Evolutionary conservation across 768 basidiomycete species (phyloP).

Genomic region (Chlorophyllum brunneum): DNA sequence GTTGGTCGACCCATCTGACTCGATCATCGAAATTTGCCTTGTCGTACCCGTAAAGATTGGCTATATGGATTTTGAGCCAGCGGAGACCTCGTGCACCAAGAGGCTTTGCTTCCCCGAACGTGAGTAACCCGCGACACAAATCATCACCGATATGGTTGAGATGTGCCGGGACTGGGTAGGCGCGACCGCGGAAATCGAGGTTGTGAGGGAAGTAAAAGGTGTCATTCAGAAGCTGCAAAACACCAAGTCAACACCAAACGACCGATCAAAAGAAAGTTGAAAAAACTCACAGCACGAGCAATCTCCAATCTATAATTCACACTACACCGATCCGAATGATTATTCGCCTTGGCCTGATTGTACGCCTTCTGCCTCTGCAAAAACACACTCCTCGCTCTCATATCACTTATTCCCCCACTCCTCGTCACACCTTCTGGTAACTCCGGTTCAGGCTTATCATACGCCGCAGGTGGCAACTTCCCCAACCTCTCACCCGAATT

Average conservation of each 20-base stretch:
- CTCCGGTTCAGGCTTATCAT: slow-evolving; percentile 61
- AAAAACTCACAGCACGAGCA: slow-evolving; percentile 72
- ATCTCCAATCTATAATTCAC: slow-evolving; percentile 98
- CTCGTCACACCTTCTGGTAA: slow-evolving; percentile 38
- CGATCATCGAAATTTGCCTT: slow-evolving; percentile 94
- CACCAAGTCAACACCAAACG: not conserved
- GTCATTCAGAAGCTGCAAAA: slow-evolving; percentile 74
- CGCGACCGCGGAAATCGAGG: slow-evolving; percentile 94
- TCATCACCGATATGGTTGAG: slow-evolving; percentile 96
- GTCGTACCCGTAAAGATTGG: slow-evolving; percentile 91
- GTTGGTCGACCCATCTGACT: slow-evolving; percentile 70
- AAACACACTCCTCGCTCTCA: slow-evolving; percentile 50
- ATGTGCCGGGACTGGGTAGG: slow-evolving; percentile 95
- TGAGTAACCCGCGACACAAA: slow-evolving; percentile 80
- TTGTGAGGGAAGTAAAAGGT: slow-evolving; percentile 93
- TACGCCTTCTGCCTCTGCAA: slow-evolving; percentile 51
- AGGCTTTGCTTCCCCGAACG: slow-evolving; percentile 75
- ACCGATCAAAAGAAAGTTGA: not conserved
- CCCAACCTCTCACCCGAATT: slow-evolving; percentile 79
- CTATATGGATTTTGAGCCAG: slow-evolving; percentile 94
- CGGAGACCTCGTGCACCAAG: slow-evolving; percentile 82
- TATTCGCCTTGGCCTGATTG: slow-evolving; percentile 62
- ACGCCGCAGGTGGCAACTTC: slow-evolving; percentile 77
- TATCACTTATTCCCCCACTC: slow-evolving; percentile 37
- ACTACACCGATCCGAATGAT: slow-evolving; percentile 88